Evolutionary conservation across 225 moss, liverwort and hornwort species (phyloP).

Genomic region (Rhytidiadelphus loreus): DNA sequence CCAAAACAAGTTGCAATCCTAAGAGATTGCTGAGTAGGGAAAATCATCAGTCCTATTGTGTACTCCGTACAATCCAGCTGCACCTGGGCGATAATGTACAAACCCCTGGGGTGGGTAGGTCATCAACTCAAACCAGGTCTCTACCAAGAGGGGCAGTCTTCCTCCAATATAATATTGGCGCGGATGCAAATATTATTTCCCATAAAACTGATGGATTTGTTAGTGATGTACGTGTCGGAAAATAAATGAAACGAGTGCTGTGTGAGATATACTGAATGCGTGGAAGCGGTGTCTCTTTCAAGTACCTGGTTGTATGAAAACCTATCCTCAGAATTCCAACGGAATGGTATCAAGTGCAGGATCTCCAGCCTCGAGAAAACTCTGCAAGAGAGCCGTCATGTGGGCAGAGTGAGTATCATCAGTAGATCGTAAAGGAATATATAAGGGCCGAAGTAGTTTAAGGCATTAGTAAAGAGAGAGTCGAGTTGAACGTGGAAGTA

Average conservation of each 20-base stretch:
- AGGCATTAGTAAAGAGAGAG: conserved; percentile 3
- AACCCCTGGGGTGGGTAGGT: neutral
- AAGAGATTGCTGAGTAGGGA: neutral
- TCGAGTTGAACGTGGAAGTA: neutral
- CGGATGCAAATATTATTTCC: neutral
- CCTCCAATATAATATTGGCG: neutral
- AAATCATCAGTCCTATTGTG: conserved; percentile 1
- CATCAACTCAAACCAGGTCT: neutral
- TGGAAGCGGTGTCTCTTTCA: neutral
- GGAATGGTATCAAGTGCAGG: neutral
- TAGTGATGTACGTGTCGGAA: neutral
- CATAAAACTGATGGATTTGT: neutral
- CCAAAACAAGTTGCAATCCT: neutral
- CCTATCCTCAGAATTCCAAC: neutral
- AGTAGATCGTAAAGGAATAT: conserved; percentile 3
- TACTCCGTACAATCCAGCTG: neutral
- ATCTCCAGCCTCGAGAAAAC: conserved; percentile 26
- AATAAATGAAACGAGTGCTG: neutral
- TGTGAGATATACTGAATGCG: neutral
- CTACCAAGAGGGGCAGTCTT: neutral
- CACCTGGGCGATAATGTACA: conserved; percentile 2
- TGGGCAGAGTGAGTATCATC: conserved; percentile 30
- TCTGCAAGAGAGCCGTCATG: conserved; percentile 48
- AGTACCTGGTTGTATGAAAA: conserved; percentile 2
- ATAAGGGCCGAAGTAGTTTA: neutral